These are phyloP conservation scores for Colletotrichum siamense DNA, from an alignment of 2,329 filamentous ascomycete species.

Conservation along the genomic window DNA sequence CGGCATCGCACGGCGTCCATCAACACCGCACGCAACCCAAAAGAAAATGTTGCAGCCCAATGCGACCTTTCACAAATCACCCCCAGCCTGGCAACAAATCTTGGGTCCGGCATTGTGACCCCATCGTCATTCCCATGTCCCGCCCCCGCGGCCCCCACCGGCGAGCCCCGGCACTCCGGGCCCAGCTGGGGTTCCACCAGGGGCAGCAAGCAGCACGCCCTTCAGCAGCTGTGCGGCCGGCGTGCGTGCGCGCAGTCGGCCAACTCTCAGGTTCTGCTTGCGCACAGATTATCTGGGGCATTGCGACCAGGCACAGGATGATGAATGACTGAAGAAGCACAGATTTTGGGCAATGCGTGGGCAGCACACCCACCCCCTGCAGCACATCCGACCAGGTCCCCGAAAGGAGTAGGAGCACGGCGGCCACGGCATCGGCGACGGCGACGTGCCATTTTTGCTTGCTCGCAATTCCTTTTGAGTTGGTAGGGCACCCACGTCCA, in stretches of 20 bases:
- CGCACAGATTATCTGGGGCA: neutral
- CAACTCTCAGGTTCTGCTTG: neutral
- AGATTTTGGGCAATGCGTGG: neutral
- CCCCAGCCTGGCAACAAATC: neutral
- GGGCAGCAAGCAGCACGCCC: too few relatives aligned
- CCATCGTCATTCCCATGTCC: neutral
- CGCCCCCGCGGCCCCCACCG: neutral
- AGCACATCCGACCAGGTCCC: neutral
- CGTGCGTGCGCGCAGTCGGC: neutral
- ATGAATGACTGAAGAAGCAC: neutral
- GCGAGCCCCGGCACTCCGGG: neutral
- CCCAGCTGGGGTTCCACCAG: neutral
- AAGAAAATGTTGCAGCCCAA: neutral
- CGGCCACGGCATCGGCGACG: neutral
- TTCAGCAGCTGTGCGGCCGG: neutral
- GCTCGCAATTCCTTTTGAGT: neutral
- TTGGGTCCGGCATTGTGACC: neutral
- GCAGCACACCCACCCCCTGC: neutral
- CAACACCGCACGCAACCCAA: neutral
- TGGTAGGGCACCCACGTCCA: neutral
- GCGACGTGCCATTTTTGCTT: neutral
- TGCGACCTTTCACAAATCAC: neutral
- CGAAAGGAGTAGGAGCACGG: neutral
- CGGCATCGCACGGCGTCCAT: neutral
- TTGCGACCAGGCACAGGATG: neutral